Base-by-base conservation (phyloP, 805 yeast genomes). In the Monosporozyma siamensis region DNA sequence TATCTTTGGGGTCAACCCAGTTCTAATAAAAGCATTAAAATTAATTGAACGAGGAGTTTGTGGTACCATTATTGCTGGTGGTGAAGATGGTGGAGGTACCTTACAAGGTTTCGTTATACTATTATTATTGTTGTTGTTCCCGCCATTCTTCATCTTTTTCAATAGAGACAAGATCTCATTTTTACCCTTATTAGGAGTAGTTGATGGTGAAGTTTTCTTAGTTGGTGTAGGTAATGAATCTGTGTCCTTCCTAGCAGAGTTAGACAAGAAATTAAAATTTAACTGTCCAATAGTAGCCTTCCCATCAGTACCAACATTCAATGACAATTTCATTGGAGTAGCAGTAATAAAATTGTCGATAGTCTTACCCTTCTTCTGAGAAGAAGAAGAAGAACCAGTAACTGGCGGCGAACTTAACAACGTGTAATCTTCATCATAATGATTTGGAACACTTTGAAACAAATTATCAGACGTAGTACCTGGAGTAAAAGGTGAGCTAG, bases 301-400 rank as follows among this genome's bases (percentile, higher is more conserved):
- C n/a, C 66, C 66, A 38, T 59, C 53, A 17, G 55, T 48, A 12
- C 61, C 62, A 21, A 61, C 48, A 22, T 54, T 55, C 26, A 61
- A 45, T 3, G 58, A 51, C 15, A 61, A 49, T 29, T 53, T 58
- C n/a, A 47, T 12, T 7, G 50, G 48, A 12, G 42, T 40, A n/a
- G 15, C 17, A 10, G 6, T 17, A 10, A 26, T 17, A 15, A 31
- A 29, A 32, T 32, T 32, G 3, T 32, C 35, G 15, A 29, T 29
- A n/a, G 12, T 23, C 8, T 23, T 23, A 14, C 21, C 34, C 23
- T 36, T 38, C 14, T 18, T 18, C 4, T 20, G 14, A 4, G 6
- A 18, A 32, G 15, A 10, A 32, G 35, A 29, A 5, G 32, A 29
- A 14, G 32, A 15, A 10, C 36, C 20, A 7, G 41, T 31, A 2